Evolutionary conservation across 202 grass and related monocot species (phyloP), one percentile per base, ranked within the genome.

Genomic region (Alloteropsis angusta): DNA sequence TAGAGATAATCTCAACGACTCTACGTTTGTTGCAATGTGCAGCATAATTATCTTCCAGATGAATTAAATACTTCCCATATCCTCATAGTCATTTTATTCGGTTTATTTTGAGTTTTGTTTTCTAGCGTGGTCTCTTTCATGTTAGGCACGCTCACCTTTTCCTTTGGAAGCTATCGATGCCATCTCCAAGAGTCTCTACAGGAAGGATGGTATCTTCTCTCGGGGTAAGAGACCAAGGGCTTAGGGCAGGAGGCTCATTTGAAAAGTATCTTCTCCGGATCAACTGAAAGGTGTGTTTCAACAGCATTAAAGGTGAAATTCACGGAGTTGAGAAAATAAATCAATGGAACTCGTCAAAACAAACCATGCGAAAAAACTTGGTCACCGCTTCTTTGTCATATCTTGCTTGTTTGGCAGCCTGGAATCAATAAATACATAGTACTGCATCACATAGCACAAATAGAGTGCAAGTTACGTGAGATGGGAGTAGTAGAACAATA

Each of bases 341-440:
- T 49, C 50, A n/a, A 59, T 60, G 15, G 10, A 82, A 66, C 35
- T 61, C 9, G 50, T 80, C 30, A 10, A 85, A 47, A 88, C 83
- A 67, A 56, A 98, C 95, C 92, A 90, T 89, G 78, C 71, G 85
- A 65, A 98, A 98, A 81, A 98, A 95, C 67, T 98, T 98, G 75
- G 85, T 93, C 60, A 98, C 7, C 21, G 92, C 85, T 89, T 98
- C 95, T 85, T 98, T 98, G 78, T 94, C 89, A 83, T 94, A 98
- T 89, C 95, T 92, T 78, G 84, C 95, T 78, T 98, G 92, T 93
- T 92, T 93, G 49, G 87, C 88, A 85, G 92, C 95, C 95, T 97
- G 77, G 10, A 60, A 77, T 72, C 74, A 47, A 78, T 17, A 53
- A 12, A 72, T 64, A 46, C 5, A 36, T 13, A 45, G 26, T 49